Evolutionary conservation across 345 rosid genomes (phyloP), one percentile per base, ranked within the genome.

Genomic region (Mallotus nudiflorus): DNA sequence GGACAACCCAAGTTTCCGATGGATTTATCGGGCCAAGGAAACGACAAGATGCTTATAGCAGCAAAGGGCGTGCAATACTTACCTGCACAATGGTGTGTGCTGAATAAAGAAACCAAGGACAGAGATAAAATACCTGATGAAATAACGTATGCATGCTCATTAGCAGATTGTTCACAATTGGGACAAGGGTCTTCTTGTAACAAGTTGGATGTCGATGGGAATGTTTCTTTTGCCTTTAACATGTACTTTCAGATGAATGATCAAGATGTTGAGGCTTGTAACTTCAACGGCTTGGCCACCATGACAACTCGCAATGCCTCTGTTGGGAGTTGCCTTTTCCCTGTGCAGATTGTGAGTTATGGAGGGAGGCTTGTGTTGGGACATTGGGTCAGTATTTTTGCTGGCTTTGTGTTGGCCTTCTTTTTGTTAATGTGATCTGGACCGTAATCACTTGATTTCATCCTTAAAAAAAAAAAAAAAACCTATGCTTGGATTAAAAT

Each of bases 151-250:
- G 98, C 99, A 0, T 95, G 98, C 65, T 22, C 75, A 11, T 29
- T 40, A 1, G 62, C 89, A 0, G 99, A 96, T 64, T 96, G 97
- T 78, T 74, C 94, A 0, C 57, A 74, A 48, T 52, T 88, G 76
- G 33, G 0, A 0, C 18, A 44, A 0, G 94, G 88, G 0, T 55
- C 84, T 6, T 65, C 91, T 0, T 91, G 99, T 79, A 69, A 49
- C 51, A 22, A 50, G 4, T 48, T 87, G 54, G 82, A 75, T 24
- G 4, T n/a, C 16, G 7, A 20, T 1, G 79, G 72, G 2, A 86
- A 73, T 64, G 42, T 66, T 11, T 96, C 98, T 6, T 92, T 86
- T 24, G 97, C 96, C 1, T 92, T 96, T 56, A 96, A 92, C 70
- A 85, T 81, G 88, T 86, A 75, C 62, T 92, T 37, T 65, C 99